Conservation (phyloP, 257 asterid species). For the Ajuga chamaepitys region DNA sequence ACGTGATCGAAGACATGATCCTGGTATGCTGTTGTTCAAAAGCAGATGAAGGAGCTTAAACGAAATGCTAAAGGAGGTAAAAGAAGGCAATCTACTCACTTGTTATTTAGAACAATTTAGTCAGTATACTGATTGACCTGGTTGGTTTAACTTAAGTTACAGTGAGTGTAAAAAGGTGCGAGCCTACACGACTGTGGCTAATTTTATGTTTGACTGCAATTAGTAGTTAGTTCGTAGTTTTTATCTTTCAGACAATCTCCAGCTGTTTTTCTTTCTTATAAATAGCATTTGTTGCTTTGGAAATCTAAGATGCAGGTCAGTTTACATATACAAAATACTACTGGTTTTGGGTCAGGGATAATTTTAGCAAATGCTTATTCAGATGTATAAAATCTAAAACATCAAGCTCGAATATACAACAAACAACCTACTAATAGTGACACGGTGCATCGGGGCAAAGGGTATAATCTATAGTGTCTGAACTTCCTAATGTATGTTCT, state of each 20-base stretch:
- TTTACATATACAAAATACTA: background rate
- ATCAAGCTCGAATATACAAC: background rate
- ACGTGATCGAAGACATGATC: background rate
- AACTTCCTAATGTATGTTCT: background rate
- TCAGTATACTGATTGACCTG: background rate
- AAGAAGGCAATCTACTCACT: background rate
- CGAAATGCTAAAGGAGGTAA: background rate
- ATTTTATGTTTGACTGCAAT: conserved; percentile 2
- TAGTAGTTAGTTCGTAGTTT: background rate
- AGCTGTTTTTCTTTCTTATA: background rate
- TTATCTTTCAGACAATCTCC: background rate
- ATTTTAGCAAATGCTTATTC: background rate
- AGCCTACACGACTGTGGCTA: background rate
- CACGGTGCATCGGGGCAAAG: background rate
- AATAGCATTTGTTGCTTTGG: background rate
- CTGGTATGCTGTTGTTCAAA: conserved; percentile 5
- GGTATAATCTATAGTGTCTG: background rate
- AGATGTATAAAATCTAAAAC: background rate
- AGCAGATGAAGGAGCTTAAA: background rate
- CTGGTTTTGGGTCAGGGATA: background rate
- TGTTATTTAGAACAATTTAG: conserved; percentile 5
- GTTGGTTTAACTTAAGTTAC: conserved; percentile 2
- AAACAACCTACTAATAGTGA: background rate
- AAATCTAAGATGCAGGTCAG: background rate
- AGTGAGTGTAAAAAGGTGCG: background rate